These are phyloP conservation scores for Aspergillus mulundensis DNA, from an alignment of 495 filamentous ascomycete species.

Conservation along the genomic window DNA sequence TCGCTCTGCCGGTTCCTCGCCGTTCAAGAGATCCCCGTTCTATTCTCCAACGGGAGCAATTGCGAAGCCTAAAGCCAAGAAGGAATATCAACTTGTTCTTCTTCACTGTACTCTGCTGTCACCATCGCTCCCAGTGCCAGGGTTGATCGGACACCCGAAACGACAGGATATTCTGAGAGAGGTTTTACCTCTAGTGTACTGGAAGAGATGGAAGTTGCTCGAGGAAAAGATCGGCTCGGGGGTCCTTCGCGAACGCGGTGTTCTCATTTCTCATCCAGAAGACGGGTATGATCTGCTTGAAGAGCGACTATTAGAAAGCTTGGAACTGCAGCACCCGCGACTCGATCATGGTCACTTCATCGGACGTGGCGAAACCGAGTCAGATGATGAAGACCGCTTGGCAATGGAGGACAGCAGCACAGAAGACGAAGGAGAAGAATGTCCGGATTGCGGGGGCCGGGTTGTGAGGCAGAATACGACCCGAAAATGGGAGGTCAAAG, in stretches of 20 bases:
- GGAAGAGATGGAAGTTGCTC: constrained; percentile 69
- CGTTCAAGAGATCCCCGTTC: constrained; percentile 36
- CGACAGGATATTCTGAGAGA: constrained; percentile 48
- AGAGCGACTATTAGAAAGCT: constrained; percentile 81
- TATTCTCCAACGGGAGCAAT: constrained; percentile 44
- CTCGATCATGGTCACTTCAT: constrained; percentile 75
- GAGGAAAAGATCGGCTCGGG: constrained; percentile 71
- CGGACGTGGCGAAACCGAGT: constrained; percentile 37
- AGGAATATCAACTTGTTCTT: constrained; percentile 73
- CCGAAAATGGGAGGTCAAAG: constrained; percentile 76
- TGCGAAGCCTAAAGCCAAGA: constrained; percentile 53
- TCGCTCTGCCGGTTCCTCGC: constrained; percentile 34
- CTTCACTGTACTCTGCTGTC: constrained; percentile 83
- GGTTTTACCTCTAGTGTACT: constrained; percentile 54
- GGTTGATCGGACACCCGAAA: constrained; percentile 40
- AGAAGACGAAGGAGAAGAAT: constrained; percentile 46
- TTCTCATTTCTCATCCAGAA: constrained; percentile 83
- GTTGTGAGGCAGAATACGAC: constrained; percentile 45
- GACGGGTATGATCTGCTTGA: constrained; percentile 90
- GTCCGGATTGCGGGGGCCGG: constrained; percentile 55
- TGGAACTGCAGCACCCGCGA: constrained; percentile 71
- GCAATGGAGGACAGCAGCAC: constrained; percentile 30
- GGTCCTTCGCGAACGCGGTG: constrained; percentile 70
- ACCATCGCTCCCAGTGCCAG: constrained; percentile 62
- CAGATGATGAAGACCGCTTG: constrained; percentile 31